Conservation (phyloP, 495 filamentous ascomycete species). For the Xylaria castorea region DNA sequence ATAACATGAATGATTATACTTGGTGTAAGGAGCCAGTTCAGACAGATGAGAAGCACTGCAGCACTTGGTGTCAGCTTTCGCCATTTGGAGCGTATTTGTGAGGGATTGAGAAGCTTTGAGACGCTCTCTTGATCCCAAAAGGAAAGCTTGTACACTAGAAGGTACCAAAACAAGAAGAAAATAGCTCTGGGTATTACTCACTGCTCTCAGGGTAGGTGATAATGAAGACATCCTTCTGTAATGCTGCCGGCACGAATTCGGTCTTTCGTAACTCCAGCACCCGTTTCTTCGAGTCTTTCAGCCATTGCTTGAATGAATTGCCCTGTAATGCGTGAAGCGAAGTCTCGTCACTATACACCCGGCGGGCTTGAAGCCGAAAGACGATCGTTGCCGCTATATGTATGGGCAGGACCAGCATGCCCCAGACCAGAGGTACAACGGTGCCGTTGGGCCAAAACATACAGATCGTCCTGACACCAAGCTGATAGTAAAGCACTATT, state of each 20-base stretch:
- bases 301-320: background rate
- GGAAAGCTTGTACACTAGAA: too few species aligned
- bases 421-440: slow-evolving; percentile 27
- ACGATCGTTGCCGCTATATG: slow-evolving; percentile 20
- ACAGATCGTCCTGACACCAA: slow-evolving; percentile 28
- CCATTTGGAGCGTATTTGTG: too few species aligned
- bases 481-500: slow-evolving; percentile 25
- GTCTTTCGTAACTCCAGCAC: background rate
- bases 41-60: background rate
- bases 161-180: too few species aligned
- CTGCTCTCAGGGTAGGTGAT: background rate
- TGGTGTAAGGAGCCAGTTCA: slow-evolving; percentile 33
- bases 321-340: slow-evolving; percentile 3
- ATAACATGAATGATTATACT: slow-evolving; percentile 31
- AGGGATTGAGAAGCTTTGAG: too few species aligned
- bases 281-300: background rate
- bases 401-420: slow-evolving; percentile 21
- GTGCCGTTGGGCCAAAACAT: slow-evolving; percentile 19
- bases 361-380: slow-evolving; percentile 24
- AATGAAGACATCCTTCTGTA: slow-evolving; percentile 1
- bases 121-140: too few species aligned
- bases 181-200: too few species aligned
- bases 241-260: background rate
- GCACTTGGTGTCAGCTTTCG: too few species aligned
- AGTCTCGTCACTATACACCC: slow-evolving; percentile 2